Conservation (phyloP, 2,329 filamentous ascomycete species). For the Lachnellula hyalina region DNA sequence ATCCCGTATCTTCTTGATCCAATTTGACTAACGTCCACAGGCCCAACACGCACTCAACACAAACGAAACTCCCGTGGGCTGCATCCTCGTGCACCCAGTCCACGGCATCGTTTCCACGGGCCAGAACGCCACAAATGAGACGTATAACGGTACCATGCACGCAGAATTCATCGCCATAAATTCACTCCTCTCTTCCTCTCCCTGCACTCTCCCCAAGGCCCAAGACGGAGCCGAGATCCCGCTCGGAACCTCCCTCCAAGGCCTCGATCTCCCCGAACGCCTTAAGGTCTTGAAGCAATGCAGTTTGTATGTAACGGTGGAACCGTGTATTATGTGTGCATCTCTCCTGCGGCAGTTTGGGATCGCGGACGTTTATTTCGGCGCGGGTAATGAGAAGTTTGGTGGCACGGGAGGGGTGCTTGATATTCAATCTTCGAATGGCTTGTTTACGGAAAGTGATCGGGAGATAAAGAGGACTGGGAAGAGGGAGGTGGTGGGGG, state of each 20-base stretch:
- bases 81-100: slow-evolving; percentile 70
- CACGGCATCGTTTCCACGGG: slow-evolving; percentile 77
- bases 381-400: slow-evolving; percentile 93
- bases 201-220: slow-evolving; percentile 20
- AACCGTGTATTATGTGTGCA: slow-evolving; percentile 98
- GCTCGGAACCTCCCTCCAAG: not conserved
- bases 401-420: slow-evolving; percentile 93
- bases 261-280: not conserved
- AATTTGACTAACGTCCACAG: slow-evolving; percentile 38
- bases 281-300: slow-evolving; percentile 63
- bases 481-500: slow-evolving; percentile 55
- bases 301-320: slow-evolving; percentile 92
- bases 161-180: slow-evolving; percentile 89
- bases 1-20: not conserved
- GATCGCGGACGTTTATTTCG: slow-evolving; percentile 89
- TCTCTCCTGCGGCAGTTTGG: slow-evolving; percentile 83
- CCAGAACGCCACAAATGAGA: slow-evolving; percentile 96
- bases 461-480: slow-evolving; percentile 30
- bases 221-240: slow-evolving; percentile 40
- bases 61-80: slow-evolving; percentile 95
- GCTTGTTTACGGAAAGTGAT: slow-evolving; percentile 2
- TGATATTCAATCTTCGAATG: slow-evolving; percentile 57
- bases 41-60: slow-evolving; percentile 77
- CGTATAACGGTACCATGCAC: slow-evolving; percentile 85
- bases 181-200: slow-evolving; percentile 51